Conservation (phyloP, 371 early-diverging fungal species). For the Apophysomyces sp. region DNA sequence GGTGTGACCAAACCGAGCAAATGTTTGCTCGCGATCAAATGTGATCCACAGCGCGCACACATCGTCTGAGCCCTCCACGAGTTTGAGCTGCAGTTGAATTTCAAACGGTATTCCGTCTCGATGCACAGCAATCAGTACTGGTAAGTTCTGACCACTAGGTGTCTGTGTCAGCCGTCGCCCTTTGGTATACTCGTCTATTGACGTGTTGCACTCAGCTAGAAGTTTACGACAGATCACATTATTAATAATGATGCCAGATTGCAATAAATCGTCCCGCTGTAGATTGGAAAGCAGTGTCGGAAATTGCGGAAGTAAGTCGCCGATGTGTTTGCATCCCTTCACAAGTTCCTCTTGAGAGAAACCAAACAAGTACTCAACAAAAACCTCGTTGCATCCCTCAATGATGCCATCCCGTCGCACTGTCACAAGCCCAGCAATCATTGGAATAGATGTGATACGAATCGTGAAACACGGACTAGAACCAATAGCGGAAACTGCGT, state of each 20-base stretch:
- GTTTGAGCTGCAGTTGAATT: conserved; percentile 63
- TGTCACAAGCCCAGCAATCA: conserved; percentile 71
- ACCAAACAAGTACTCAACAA: conserved; percentile 70
- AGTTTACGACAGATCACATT: conserved; percentile 35
- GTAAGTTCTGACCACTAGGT: conserved; percentile 41
- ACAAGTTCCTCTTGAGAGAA: conserved; percentile 55
- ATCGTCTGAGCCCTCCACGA: conserved; percentile 51
- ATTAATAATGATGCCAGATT: conserved; percentile 40
- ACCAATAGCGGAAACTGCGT: conserved; percentile 24
- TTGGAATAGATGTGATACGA: conserved; percentile 65
- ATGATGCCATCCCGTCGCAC: conserved; percentile 52
- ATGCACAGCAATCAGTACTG: conserved; percentile 60
- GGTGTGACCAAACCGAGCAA: conserved; percentile 42
- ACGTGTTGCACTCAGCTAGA: conserved; percentile 11
- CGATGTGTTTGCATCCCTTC: conserved; percentile 40
- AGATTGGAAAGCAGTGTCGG: conserved; percentile 47
- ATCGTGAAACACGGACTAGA: conserved; percentile 21
- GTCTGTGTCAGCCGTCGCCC: conserved; percentile 24
- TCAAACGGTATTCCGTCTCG: conserved; percentile 64
- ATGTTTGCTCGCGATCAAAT: conserved; percentile 60
- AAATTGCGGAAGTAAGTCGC: conserved; percentile 63
- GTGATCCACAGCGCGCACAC: conserved; percentile 71
- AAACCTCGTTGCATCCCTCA: conserved; percentile 63
- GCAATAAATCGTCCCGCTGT: conserved; percentile 29
- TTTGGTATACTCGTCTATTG: conserved; percentile 1